phyloP scores from a whole-genome alignment of 2,329 filamentous ascomycete species.

The Knoxdaviesia proteae region DNA sequence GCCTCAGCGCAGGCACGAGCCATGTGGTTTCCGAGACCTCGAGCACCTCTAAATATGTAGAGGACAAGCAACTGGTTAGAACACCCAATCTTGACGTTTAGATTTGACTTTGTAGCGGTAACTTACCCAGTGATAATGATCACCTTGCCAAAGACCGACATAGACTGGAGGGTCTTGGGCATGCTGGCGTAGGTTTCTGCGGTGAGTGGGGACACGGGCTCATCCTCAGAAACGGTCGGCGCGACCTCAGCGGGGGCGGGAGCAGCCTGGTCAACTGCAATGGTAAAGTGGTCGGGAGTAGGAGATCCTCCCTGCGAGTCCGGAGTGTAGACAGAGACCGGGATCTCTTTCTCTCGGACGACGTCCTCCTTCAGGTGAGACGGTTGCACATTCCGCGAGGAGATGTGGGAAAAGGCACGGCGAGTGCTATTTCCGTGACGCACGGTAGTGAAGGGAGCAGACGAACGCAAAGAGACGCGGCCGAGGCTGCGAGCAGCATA shows the following conservation, averaged over 20 bases:
- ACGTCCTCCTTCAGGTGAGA: conserved; percentile 22
- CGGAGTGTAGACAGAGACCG: conserved; percentile 30
- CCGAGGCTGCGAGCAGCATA: too few relatives aligned
- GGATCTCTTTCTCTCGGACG: conserved; percentile 34
- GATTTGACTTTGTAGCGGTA: background rate
- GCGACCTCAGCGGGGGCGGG: conserved; percentile 20
- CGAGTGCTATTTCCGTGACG: too few relatives aligned
- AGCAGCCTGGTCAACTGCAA: conserved; percentile 26
- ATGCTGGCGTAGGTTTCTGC: conserved; percentile 32
- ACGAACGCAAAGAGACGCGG: too few relatives aligned
- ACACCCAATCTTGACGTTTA: too few relatives aligned
- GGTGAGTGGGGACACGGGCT: conserved; percentile 28
- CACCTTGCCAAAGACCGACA: conserved; percentile 49
- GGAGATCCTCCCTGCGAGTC: conserved; percentile 21
- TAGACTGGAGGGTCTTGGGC: conserved; percentile 45
- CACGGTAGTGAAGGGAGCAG: too few relatives aligned
- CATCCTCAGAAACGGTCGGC: conserved; percentile 19
- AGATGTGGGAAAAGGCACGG: too few relatives aligned
- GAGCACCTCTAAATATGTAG: conserved; percentile 35
- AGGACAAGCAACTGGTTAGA: too few relatives aligned
- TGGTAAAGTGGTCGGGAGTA: conserved; percentile 29
- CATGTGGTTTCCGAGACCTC: conserved; percentile 63
- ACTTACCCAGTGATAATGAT: conserved; percentile 51
- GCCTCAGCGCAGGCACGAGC: conserved; percentile 58
- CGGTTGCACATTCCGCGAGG: background rate